A percentile compares a stretch with the other conserved stretches of the same genome.
Conservation (phyloP, 2,329 filamentous ascomycete species). For the Fusarium xyrophilum region DNA sequence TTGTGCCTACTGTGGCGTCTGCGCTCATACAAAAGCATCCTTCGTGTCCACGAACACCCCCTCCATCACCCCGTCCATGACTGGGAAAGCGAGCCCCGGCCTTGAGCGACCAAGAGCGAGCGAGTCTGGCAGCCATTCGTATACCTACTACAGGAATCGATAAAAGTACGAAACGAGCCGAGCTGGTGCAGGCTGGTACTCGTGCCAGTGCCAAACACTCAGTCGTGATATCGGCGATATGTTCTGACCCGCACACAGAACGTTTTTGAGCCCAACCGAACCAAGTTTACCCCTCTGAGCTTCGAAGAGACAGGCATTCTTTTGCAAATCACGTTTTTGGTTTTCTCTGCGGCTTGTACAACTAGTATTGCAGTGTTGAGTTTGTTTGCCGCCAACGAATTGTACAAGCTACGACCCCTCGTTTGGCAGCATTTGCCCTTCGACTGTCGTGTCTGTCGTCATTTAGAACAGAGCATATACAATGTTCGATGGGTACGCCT, state of each 20-base stretch:
- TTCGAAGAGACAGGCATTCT: constrained; percentile 7
- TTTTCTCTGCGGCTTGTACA: constrained; percentile 22
- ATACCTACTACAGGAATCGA: constrained; percentile 17
- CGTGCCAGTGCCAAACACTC: constrained; percentile 31
- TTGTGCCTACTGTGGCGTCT: constrained; percentile 2
- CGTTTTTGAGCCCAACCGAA: constrained; percentile 41
- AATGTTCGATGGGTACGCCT: constrained; percentile 55
- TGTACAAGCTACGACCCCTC: constrained; percentile 12
- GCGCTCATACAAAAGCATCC: constrained; percentile 25
- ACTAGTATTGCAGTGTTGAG: constrained; percentile 10
- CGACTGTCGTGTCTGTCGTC: constrained; percentile 35
- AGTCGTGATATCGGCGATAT: constrained; percentile 21
- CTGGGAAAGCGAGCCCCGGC: constrained; percentile 39
- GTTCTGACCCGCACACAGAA: constrained; percentile 41
- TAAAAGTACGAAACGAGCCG: constrained; percentile 5
- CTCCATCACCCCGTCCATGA: constrained; percentile 35
- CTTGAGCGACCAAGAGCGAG: constrained; percentile 31
- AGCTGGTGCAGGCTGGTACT: constrained; percentile 6
- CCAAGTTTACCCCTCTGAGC: constrained; percentile 30
- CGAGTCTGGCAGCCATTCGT: constrained; percentile 20
- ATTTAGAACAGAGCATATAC: constrained; percentile 36
- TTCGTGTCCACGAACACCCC: constrained; percentile 24
- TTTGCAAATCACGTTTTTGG: constrained; percentile 13
- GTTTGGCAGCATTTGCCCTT: constrained; percentile 20
- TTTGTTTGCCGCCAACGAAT: constrained; percentile 16